Conservation (phyloP, 2,329 filamentous ascomycete genomes). For the Phaeosphaeria sp. region DNA sequence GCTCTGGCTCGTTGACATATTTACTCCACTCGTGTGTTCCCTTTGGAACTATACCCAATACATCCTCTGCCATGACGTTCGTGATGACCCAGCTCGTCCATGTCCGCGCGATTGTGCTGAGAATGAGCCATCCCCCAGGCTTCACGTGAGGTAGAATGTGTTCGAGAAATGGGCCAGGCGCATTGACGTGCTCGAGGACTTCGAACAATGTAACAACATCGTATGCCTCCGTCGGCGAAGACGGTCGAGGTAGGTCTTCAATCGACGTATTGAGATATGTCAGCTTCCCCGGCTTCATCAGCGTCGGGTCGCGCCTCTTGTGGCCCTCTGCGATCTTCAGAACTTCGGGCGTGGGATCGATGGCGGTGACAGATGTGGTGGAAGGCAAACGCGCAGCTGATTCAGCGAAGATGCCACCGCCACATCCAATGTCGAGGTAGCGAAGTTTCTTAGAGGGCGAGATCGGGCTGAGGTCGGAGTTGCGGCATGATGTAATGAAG, state of each 20-base stretch:
- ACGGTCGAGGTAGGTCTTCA: slow-evolving; percentile 65
- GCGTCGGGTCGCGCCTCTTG: slow-evolving; percentile 73
- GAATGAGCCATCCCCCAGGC: slow-evolving; percentile 90
- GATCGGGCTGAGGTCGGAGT: slow-evolving; percentile 40
- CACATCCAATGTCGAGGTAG: slow-evolving; percentile 93
- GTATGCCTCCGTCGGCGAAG: slow-evolving; percentile 57
- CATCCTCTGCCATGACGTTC: slow-evolving; percentile 87
- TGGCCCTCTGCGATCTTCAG: slow-evolving; percentile 78
- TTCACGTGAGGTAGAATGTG: slow-evolving; percentile 76
- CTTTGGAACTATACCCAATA: slow-evolving; percentile 83
- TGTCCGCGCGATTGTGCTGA: slow-evolving; percentile 90
- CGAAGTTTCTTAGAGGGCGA: slow-evolving; percentile 54
- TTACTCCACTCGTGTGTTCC: slow-evolving; percentile 97
- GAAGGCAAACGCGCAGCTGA: slow-evolving; percentile 73
- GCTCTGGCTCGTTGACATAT: slow-evolving; percentile 87
- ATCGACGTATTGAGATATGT: slow-evolving; percentile 78
- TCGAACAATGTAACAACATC: slow-evolving; percentile 91
- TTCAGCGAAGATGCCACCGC: slow-evolving; percentile 95
- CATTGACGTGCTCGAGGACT: slow-evolving; percentile 89
- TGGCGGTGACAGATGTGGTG: slow-evolving; percentile 71
- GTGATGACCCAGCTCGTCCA: slow-evolving; percentile 91
- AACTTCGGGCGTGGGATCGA: slow-evolving; percentile 79
- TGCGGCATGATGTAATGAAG: slow-evolving; percentile 78
- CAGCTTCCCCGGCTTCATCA: slow-evolving; percentile 64
- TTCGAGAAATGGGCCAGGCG: slow-evolving; percentile 75